Evolutionary conservation across 2,329 filamentous ascomycete species (phyloP).

Genomic region (Scedosporium apiospermum): DNA sequence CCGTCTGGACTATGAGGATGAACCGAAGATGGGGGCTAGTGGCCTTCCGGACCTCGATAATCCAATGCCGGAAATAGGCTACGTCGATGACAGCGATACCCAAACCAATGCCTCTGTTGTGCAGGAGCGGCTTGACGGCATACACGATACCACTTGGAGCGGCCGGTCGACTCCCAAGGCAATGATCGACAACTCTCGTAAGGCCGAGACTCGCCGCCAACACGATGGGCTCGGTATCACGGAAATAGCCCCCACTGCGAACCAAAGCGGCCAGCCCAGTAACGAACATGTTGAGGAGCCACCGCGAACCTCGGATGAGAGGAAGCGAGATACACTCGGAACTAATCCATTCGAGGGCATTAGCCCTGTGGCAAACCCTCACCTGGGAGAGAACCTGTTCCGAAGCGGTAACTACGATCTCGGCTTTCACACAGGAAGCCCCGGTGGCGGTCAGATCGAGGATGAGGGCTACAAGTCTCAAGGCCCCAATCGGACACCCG

Average conservation of each 20-base stretch:
- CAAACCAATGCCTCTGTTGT: constrained; percentile 81
- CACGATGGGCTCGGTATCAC: constrained; percentile 30
- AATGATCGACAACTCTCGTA: background rate
- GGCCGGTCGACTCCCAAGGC: constrained; percentile 14
- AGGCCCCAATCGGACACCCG: constrained; percentile 46
- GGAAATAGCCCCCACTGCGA: constrained; percentile 35
- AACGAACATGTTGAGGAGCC: constrained; percentile 57
- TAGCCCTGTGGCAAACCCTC: constrained; percentile 50
- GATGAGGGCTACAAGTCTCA: constrained; percentile 92
- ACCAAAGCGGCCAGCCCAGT: constrained; percentile 42
- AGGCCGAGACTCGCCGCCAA: background rate
- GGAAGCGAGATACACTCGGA: constrained; percentile 55
- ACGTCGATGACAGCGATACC: constrained; percentile 52
- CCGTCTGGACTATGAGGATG: constrained; percentile 41
- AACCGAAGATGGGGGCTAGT: constrained; percentile 54
- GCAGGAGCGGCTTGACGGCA: constrained; percentile 58
- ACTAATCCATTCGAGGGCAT: constrained; percentile 60
- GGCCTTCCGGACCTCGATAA: constrained; percentile 60
- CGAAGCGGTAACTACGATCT: constrained; percentile 4
- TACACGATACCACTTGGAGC: background rate
- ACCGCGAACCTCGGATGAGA: constrained; percentile 51
- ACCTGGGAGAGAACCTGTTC: constrained; percentile 40
- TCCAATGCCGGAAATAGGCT: constrained; percentile 70
- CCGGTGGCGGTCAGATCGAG: constrained; percentile 1
- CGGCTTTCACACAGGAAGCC: constrained; percentile 6